Evolutionary conservation across 2,329 filamentous ascomycete genomes (phyloP).

Genomic region (Neoscytalidium dimidiatum): DNA sequence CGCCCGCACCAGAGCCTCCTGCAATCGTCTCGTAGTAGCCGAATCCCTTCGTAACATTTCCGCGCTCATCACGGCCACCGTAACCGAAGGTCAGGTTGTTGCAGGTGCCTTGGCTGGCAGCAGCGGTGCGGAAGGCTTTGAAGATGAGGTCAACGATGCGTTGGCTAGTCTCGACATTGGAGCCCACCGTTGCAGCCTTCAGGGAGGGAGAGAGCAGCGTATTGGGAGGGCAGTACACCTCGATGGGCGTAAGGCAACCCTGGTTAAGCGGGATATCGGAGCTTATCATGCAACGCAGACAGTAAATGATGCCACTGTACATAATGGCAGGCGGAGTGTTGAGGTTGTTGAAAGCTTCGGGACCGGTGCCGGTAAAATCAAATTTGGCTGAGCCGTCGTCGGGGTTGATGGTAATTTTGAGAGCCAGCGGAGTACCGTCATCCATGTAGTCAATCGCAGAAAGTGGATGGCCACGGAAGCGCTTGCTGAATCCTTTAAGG

Average conservation of each 20-base stretch:
- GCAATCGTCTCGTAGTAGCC: conserved; percentile 83
- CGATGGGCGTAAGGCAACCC: conserved; percentile 40
- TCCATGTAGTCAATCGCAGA: conserved; percentile 23
- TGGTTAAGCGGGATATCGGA: conserved; percentile 44
- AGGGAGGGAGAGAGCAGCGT: conserved; percentile 38
- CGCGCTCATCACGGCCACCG: conserved; percentile 15
- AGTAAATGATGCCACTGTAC: conserved; percentile 60
- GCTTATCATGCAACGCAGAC: conserved; percentile 38
- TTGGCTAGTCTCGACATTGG: conserved; percentile 24
- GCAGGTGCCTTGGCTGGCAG: conserved; percentile 25
- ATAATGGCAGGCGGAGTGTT: conserved; percentile 28
- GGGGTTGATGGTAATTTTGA: conserved; percentile 21
- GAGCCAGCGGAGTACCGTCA: conserved; percentile 22
- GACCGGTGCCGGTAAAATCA: conserved; percentile 24
- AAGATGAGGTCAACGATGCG: conserved; percentile 28
- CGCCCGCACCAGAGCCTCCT: conserved; percentile 68
- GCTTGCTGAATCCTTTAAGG: conserved; percentile 23
- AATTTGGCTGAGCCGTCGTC: conserved; percentile 21
- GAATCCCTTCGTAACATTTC: conserved; percentile 10
- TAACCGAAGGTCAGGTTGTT: conserved; percentile 33
- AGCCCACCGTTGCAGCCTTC: conserved; percentile 32
- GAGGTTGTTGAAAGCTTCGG: conserved; percentile 22
- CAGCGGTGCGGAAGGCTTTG: conserved; percentile 24
- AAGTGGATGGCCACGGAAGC: conserved; percentile 12
- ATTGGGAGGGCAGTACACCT: conserved; percentile 36